These are phyloP conservation scores for Talaromyces borbonicus DNA, from an alignment of 495 filamentous ascomycete species.

Conservation along the genomic window DNA sequence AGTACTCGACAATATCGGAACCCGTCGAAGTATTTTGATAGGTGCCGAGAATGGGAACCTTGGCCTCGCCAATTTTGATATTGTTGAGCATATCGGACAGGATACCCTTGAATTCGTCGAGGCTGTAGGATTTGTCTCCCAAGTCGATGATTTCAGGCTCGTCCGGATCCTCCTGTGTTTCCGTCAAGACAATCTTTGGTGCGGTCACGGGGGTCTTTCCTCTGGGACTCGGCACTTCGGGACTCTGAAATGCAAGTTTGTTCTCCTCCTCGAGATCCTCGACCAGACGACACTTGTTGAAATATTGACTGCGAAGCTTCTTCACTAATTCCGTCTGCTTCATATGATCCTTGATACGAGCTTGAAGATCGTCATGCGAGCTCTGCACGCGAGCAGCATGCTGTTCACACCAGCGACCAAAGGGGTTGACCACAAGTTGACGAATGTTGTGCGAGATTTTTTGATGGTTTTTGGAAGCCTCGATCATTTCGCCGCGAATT, in stretches of 20 bases:
- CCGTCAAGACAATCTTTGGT: slow-evolving; percentile 53
- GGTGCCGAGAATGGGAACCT: slow-evolving; percentile 89
- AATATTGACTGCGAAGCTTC: slow-evolving; percentile 91
- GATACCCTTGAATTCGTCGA: slow-evolving; percentile 83
- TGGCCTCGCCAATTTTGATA: slow-evolving; percentile 78
- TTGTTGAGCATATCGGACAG: slow-evolving; percentile 76
- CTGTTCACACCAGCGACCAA: slow-evolving; percentile 88
- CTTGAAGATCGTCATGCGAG: slow-evolving; percentile 87
- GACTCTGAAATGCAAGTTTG: slow-evolving; percentile 91
- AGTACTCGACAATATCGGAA: slow-evolving; percentile 87
- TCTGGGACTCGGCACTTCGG: slow-evolving; percentile 45
- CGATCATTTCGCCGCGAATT: slow-evolving; percentile 87
- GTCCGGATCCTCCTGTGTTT: slow-evolving; percentile 36
- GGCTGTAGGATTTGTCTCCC: slow-evolving; percentile 74
- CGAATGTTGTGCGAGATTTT: slow-evolving; percentile 95
- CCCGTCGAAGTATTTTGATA: slow-evolving; percentile 89
- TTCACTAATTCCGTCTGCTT: slow-evolving; percentile 82
- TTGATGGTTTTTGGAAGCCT: slow-evolving; percentile 79
- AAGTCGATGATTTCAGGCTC: slow-evolving; percentile 81
- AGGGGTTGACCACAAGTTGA: slow-evolving; percentile 88
- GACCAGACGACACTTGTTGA: slow-evolving; percentile 94
- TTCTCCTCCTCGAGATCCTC: slow-evolving; percentile 98
- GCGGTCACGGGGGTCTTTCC: slow-evolving; percentile 41
- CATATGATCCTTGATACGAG: slow-evolving; percentile 81
- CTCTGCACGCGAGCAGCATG: slow-evolving; percentile 84